A percentile compares a stretch with the other conserved stretches of the same genome.
Evolutionary conservation across 1,139 yeast species (phyloP).

Genomic region (Taiozyma sp.): DNA sequence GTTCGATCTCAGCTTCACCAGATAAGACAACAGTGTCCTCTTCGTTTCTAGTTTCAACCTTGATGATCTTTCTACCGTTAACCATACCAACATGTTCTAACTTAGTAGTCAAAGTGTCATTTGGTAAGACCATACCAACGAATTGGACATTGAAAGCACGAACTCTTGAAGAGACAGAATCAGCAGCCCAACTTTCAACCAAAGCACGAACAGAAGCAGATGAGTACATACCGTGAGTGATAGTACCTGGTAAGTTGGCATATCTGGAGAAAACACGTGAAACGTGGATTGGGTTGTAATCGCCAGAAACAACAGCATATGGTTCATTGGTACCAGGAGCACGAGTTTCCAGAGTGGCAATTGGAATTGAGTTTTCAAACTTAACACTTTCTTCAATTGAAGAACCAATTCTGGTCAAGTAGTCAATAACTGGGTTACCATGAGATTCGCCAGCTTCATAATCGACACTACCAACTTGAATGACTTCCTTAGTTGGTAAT

Average conservation of each 20-base stretch:
- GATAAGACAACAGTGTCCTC: slow-evolving; percentile 75
- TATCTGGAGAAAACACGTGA: slow-evolving; percentile 91
- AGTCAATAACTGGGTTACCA: slow-evolving; percentile 97
- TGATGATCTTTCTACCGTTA: slow-evolving; percentile 95
- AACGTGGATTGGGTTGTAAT: slow-evolving; percentile 96
- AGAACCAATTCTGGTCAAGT: slow-evolving; percentile 84
- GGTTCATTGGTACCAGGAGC: slow-evolving; percentile 81
- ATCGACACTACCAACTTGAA: slow-evolving; percentile 80
- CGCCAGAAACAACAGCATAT: slow-evolving; percentile 97
- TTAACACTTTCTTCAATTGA: slow-evolving; percentile 91
- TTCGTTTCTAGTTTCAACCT: slow-evolving; percentile 82
- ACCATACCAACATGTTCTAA: slow-evolving; percentile 98
- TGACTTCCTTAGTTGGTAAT: slow-evolving; percentile 86
- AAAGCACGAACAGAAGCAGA: slow-evolving; percentile 92
- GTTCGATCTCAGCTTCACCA: slow-evolving; percentile 99
- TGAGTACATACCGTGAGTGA: slow-evolving; percentile 98
- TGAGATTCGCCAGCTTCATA: slow-evolving; percentile 91
- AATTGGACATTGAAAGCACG: slow-evolving; percentile 89
- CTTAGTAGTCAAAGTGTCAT: slow-evolving; percentile 80
- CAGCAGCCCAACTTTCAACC: slow-evolving; percentile 99
- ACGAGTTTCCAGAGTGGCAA: slow-evolving; percentile 49
- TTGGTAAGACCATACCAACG: slow-evolving; percentile 97
- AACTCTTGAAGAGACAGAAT: slow-evolving; percentile 91
- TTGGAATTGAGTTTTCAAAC: slow-evolving; percentile 88
- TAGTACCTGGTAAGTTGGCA: slow-evolving; percentile 93